Percentiles rank a stretch among this genome's conserved stretches.
These are phyloP conservation scores for Diutina catenulata DNA, from an alignment of 1,139 yeast genomes.

Conservation along the genomic window DNA sequence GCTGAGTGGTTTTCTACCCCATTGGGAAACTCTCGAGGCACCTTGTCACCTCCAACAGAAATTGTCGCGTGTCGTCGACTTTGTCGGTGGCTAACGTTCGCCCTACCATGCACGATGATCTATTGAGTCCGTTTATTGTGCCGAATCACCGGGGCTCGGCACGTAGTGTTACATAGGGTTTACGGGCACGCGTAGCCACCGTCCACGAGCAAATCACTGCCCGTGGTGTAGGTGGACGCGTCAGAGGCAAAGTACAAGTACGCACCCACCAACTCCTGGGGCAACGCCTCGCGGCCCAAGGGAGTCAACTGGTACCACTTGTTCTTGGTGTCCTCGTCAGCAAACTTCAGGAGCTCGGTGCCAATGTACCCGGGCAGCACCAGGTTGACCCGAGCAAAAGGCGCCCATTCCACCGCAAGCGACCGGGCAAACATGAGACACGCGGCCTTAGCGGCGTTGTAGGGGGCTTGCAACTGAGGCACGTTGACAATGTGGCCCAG, in stretches of 20 bases:
- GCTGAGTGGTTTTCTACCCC: no score
- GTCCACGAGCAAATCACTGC: conserved; percentile 41
- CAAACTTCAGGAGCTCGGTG: conserved; percentile 47
- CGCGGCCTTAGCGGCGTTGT: conserved; percentile 82
- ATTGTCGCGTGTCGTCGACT: no score
- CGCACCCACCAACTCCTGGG: conserved; percentile 75
- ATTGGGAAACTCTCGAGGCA: no score
- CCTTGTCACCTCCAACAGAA: no score
- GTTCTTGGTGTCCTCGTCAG: conserved; percentile 36
- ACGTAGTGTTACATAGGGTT: no score
- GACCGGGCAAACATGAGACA: conserved; percentile 69
- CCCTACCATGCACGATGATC: no score
- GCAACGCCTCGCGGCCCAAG: conserved; percentile 68
- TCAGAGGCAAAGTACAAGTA: conserved; percentile 71
- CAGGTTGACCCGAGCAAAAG: conserved; percentile 64
- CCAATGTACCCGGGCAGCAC: conserved; percentile 74
- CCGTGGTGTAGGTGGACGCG: conserved; percentile 43
- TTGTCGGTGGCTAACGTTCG: no score
- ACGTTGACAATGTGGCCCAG: conserved; percentile 74
- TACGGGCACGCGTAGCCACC: conserved; percentile 30
- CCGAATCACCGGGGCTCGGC: no score
- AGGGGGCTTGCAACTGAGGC: conserved; percentile 78
- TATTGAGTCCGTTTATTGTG: no score
- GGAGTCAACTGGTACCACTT: conserved; percentile 62
- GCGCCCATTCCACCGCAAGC: conserved; percentile 80